A percentile compares a stretch with the other conserved stretches of the same genome.
Evolutionary conservation across 2,329 filamentous ascomycete species (phyloP).

Genomic region (Neopestalotiopsis rosae): DNA sequence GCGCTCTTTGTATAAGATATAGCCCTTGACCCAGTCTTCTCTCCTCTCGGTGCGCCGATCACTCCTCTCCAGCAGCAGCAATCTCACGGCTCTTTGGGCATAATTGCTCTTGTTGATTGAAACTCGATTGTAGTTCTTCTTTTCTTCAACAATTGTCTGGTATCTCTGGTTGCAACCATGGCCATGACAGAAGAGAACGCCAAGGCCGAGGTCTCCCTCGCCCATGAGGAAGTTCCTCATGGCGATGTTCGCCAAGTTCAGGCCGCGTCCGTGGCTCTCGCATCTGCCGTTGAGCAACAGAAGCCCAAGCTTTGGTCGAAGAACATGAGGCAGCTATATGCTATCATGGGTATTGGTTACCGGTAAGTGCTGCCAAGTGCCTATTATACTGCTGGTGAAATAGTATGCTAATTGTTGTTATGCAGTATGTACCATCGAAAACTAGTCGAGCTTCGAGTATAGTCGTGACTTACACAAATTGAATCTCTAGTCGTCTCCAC

Average conservation of each 20-base stretch:
- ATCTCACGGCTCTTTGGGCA: neutral
- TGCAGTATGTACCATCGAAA: neutral
- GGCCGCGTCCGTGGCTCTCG: conserved; percentile 41
- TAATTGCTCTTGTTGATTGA: neutral
- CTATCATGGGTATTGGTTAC: conserved; percentile 45
- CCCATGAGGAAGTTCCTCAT: conserved; percentile 30
- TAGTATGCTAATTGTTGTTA: neutral
- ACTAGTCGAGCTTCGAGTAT: neutral
- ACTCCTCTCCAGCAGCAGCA: neutral
- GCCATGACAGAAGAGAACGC: conserved; percentile 22
- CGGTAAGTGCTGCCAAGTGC: conserved; percentile 12
- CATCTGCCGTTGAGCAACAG: conserved; percentile 39
- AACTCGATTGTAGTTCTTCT: neutral
- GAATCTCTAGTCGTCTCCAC: conserved; percentile 44
- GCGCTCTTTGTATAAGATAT: neutral
- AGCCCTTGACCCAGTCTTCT: neutral
- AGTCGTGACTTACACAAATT: neutral
- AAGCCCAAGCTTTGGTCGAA: conserved; percentile 39
- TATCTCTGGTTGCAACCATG: conserved; percentile 19
- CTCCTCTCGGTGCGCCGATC: conserved; percentile 8
- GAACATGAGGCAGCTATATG: conserved; percentile 42
- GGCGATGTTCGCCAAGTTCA: conserved; percentile 39
- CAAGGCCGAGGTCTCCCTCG: conserved; percentile 25
- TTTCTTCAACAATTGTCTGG: neutral
- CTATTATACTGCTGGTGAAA: neutral